Conservation (phyloP, 768 basidiomycete genomes). For the Lactifluus hygrophoroides region DNA sequence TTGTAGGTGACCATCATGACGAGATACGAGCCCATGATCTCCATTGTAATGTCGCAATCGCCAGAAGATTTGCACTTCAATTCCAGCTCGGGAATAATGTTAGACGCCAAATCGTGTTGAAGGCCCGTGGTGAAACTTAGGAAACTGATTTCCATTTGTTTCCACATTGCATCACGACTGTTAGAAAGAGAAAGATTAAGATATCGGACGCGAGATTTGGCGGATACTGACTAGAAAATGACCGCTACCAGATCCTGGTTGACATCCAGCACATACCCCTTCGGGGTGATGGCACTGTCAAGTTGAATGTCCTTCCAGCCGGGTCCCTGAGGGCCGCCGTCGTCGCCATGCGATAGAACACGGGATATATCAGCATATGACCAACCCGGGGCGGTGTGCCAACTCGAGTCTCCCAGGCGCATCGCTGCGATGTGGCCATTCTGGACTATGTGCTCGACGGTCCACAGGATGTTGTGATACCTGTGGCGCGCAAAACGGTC, state of each 20-base stretch:
- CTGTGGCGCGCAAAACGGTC: constrained; percentile 12
- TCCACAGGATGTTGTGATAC: constrained; percentile 15
- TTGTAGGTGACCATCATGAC: constrained; percentile 8
- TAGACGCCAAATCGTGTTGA: neutral
- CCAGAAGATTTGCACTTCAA: constrained; percentile 9
- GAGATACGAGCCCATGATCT: constrained; percentile 10
- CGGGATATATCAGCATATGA: constrained; percentile 13
- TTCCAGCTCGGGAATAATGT: neutral
- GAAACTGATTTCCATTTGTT: constrained; percentile 1
- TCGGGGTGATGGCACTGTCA: constrained; percentile 4
- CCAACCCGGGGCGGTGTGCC: constrained; percentile 14
- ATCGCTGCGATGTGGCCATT: constrained; percentile 11
- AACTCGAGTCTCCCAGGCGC: constrained; percentile 11
- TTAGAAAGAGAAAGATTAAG: neutral
- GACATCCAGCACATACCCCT: constrained; percentile 14
- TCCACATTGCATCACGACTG: constrained; percentile 9
- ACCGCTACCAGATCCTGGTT: constrained; percentile 12
- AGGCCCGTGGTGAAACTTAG: constrained; percentile 6
- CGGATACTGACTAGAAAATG: constrained; percentile 5
- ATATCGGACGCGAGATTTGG: neutral
- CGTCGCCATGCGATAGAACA: neutral
- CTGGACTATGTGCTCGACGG: constrained; percentile 13
- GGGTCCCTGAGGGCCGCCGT: neutral
- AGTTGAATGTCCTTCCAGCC: constrained; percentile 12
- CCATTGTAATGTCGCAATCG: constrained; percentile 11